These are phyloP conservation scores for Podila clonocystis DNA, from an alignment of 192 early-diverging fungal species.

Conservation along the genomic window DNA sequence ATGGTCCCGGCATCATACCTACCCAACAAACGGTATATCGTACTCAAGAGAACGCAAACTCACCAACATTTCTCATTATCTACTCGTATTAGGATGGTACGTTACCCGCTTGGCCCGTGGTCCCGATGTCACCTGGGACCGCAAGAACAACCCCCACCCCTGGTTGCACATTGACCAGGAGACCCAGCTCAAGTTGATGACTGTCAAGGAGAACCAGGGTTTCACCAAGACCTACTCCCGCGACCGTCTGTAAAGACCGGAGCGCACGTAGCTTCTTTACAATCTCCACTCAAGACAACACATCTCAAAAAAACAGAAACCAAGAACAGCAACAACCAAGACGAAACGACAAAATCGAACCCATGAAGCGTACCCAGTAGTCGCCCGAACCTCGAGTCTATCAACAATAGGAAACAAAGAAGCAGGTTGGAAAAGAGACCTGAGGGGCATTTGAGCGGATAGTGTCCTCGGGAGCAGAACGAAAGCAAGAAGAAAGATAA, in stretches of 20 bases:
- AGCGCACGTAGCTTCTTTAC: no score
- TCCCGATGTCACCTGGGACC: slow-evolving; percentile 70
- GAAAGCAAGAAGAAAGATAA: neutral
- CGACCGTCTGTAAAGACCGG: slow-evolving; percentile 55
- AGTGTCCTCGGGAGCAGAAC: neutral
- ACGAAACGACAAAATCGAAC: no score
- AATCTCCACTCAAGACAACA: no score
- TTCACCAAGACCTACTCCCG: slow-evolving; percentile 66
- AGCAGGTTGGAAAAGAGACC: no score
- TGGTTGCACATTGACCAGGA: slow-evolving; percentile 69
- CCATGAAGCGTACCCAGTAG: no score
- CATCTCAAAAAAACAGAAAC: neutral
- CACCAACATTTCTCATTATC: neutral
- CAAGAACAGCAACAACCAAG: neutral
- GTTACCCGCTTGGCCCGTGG: slow-evolving; percentile 66
- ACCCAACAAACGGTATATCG: neutral
- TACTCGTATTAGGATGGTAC: slow-evolving; percentile 51
- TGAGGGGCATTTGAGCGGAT: no score
- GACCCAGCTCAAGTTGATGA: slow-evolving; percentile 67
- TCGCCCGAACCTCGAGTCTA: no score
- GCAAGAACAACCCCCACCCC: slow-evolving; percentile 59
- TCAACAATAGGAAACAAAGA: no score
- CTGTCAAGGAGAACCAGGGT: slow-evolving; percentile 64
- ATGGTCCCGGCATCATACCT: neutral
- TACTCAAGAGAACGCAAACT: neutral